A percentile compares a stretch with the other conserved stretches of the same genome.
Evolutionary conservation across 768 basidiomycete species (phyloP).

Genomic region (Boletus pseudopeckii): DNA sequence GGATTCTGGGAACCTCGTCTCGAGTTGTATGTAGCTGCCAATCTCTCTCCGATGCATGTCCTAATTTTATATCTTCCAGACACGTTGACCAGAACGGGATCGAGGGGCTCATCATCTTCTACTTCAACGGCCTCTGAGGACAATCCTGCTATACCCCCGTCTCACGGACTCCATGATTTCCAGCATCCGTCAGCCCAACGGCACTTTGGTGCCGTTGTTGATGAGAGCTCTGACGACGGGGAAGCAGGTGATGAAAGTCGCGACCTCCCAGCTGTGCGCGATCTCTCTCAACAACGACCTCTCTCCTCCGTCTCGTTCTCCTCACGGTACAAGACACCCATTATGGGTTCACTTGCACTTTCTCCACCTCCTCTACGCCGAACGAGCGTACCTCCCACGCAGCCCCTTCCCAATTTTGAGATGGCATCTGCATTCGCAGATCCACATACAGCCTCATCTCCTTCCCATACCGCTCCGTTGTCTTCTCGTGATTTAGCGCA

Average conservation of each 20-base stretch:
- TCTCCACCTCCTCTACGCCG: constrained; percentile 50
- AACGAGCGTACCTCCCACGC: constrained; percentile 51
- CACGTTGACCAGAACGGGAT: constrained; percentile 39
- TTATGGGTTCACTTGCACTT: constrained; percentile 56
- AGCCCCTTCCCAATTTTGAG: constrained; percentile 69
- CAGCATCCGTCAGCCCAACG: constrained; percentile 11
- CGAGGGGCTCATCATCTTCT: constrained; percentile 61
- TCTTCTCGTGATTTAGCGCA: constrained; percentile 39
- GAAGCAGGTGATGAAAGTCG: constrained; percentile 49
- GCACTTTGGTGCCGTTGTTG: constrained; percentile 20
- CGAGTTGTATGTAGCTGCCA: constrained; percentile 51
- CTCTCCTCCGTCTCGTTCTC: constrained; percentile 65
- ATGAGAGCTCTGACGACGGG: constrained; percentile 42
- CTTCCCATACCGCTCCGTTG: constrained; percentile 37
- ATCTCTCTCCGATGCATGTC: neutral
- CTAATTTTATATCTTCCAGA: constrained; percentile 18
- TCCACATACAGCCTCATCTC: constrained; percentile 36
- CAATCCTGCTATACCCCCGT: constrained; percentile 18
- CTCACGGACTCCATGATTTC: constrained; percentile 14
- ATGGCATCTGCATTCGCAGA: constrained; percentile 72
- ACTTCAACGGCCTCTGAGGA: constrained; percentile 56
- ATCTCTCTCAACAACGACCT: constrained; percentile 48
- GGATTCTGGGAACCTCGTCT: constrained; percentile 58
- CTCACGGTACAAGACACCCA: constrained; percentile 76
- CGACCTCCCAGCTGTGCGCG: constrained; percentile 40